Conservation (phyloP, 192 early-diverging fungal genomes). For the Lobulomyces angularis region DNA sequence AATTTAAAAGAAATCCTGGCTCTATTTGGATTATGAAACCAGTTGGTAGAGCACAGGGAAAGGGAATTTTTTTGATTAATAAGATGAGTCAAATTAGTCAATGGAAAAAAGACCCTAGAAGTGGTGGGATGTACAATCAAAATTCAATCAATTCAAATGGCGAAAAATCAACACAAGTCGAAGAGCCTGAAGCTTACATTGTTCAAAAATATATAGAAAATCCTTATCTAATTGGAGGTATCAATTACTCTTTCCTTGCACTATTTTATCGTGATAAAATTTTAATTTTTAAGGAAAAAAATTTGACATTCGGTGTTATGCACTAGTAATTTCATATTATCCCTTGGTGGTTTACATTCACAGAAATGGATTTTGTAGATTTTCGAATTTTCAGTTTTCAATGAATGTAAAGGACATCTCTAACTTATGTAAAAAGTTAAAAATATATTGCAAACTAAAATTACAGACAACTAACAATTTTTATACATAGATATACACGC, state of each 20-base stretch:
- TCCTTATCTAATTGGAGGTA: constrained; percentile 49
- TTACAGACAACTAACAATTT: neutral
- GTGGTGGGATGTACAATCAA: constrained; percentile 1
- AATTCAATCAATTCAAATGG: constrained; percentile 3
- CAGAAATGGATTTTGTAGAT: constrained; percentile 53
- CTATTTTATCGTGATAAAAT: neutral
- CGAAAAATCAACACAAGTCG: constrained; percentile 1
- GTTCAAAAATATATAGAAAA: constrained; percentile 53
- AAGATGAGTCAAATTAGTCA: constrained; percentile 42
- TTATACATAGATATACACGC: constrained; percentile 37
- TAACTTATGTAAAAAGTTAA: constrained; percentile 28
- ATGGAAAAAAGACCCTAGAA: constrained; percentile 40
- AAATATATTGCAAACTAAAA: neutral
- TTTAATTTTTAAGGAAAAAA: constrained; percentile 36
- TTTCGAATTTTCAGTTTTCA: constrained; percentile 43
- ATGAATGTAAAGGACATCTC: constrained; percentile 54
- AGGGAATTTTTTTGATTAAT: constrained; percentile 58
- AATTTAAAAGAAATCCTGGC: constrained; percentile 53
- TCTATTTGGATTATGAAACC: constrained; percentile 58
- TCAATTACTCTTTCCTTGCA: neutral
- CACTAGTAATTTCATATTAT: constrained; percentile 46
- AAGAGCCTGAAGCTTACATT: constrained; percentile 48
- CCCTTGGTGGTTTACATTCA: constrained; percentile 49
- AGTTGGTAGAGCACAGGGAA: constrained; percentile 54
- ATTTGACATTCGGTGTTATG: constrained; percentile 50